These are phyloP conservation scores for Coemansia reversa DNA, from an alignment of 192 early-diverging fungal genomes.

Conservation along the genomic window DNA sequence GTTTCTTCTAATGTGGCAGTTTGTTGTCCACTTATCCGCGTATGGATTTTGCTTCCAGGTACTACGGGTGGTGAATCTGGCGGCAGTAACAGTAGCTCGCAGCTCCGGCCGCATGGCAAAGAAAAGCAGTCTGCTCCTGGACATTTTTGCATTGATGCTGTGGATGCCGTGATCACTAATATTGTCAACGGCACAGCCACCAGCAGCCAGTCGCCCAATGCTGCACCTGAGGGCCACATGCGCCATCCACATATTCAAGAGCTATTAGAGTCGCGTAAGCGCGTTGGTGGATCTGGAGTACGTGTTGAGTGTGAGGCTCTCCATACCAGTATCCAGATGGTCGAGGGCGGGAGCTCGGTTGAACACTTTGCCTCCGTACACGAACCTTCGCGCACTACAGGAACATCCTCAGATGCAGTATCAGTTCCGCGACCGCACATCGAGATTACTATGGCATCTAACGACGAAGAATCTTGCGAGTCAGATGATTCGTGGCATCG, in stretches of 20 bases:
- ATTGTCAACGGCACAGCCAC: slow-evolving; percentile 51
- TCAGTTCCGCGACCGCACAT: slow-evolving; percentile 50
- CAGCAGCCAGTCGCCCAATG: slow-evolving; percentile 42
- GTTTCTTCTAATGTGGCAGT: slow-evolving; percentile 42
- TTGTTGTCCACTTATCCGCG: slow-evolving; percentile 50
- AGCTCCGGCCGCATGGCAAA: slow-evolving; percentile 16
- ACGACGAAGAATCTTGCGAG: background rate
- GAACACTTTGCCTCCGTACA: slow-evolving; percentile 44
- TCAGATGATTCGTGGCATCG: slow-evolving; percentile 11
- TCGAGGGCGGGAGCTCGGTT: slow-evolving; percentile 30
- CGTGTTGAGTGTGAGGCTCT: slow-evolving; percentile 47
- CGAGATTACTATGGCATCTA: slow-evolving; percentile 43
- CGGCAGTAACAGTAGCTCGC: background rate
- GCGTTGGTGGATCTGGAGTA: slow-evolving; percentile 44
- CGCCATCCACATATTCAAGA: slow-evolving; percentile 53
- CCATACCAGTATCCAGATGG: slow-evolving; percentile 33
- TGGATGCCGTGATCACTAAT: slow-evolving; percentile 54
- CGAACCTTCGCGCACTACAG: slow-evolving; percentile 15
- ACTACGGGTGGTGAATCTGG: background rate
- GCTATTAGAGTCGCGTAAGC: slow-evolving; percentile 51
- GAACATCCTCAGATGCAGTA: slow-evolving; percentile 3
- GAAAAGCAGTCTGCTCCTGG: slow-evolving; percentile 25
- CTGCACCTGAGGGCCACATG: slow-evolving; percentile 48
- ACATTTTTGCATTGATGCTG: slow-evolving; percentile 49
- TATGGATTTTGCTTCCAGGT: slow-evolving; percentile 46